Evolutionary conservation across 2,329 filamentous ascomycete genomes (phyloP), one percentile per base, ranked within the genome.

Genomic region (Sclerotinia sclerotiorum): DNA sequence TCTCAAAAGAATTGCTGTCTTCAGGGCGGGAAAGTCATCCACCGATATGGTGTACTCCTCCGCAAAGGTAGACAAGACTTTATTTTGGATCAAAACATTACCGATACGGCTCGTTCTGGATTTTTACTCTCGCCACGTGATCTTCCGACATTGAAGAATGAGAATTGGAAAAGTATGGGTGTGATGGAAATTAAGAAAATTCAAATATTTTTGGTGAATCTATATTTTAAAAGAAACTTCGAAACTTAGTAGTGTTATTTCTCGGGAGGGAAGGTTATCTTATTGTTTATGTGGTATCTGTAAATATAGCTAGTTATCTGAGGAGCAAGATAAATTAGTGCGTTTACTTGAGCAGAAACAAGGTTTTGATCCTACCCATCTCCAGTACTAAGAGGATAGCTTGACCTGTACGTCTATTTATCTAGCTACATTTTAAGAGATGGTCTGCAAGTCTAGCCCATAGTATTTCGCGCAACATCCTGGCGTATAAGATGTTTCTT

Each of bases 91-190:
- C 15, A 19, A 35, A n/a, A 65, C 48, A 24, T 24, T 27, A 56
- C 35, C 3, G 7, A 63, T 8, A 65, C 24, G 19, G 55, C 51
- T 46, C 51, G 51, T 27, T 32, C 62, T 6, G 63, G 17, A 19
- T 65, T 56, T 44, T 24, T 74, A 24, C 71, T 74, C 29, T 70
- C 73, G 19, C 72, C 75, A 48, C 74, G 39, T 21, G 27, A 58
- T 1, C 44, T 58, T 44, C 35, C 21, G 15, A 13, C 21, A 7
- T 24, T 42, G 13, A 42, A 57, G 29, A 35, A 57, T 27, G 55
- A 57, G n/a, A 27, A 42, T 42, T 3, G n/a, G n/a, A 24, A n/a
- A 57, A 19, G 35, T 57, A 10, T 42, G 35, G 15, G 1, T 11
- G 35, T 19, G n/a, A 58, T 58, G 6, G n/a, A 5, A 29, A 5